These are phyloP conservation scores for Lactarius sanguifluus DNA, from an alignment of 768 basidiomycete species.

Conservation along the genomic window DNA sequence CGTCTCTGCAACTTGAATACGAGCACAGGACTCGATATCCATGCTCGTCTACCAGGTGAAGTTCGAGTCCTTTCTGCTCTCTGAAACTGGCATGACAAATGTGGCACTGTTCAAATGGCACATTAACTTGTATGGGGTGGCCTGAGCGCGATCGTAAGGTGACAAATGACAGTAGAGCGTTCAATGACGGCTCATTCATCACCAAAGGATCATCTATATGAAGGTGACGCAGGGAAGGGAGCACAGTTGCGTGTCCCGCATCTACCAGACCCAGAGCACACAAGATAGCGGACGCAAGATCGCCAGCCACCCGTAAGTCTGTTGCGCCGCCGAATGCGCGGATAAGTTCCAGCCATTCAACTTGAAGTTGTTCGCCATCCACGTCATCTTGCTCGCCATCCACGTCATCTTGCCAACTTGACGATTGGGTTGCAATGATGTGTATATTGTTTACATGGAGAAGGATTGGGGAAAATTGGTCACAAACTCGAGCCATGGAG, in stretches of 20 bases:
- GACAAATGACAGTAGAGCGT: not conserved
- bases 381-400: not conserved
- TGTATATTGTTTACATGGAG: not conserved
- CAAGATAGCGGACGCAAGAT: not conserved
- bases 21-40: no score
- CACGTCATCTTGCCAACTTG: not conserved
- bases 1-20: no score
- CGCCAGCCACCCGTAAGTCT: not conserved
- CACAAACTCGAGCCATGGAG: not conserved
- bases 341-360: not conserved
- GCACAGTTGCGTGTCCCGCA: not conserved
- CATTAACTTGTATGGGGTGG: not conserved
- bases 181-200: not conserved
- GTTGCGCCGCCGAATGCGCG: not conserved
- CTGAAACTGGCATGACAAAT: no score
- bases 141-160: not conserved
- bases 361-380: not conserved
- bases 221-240: not conserved
- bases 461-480: not conserved
- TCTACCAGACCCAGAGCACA: slow-evolving; percentile 17
- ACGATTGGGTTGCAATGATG: not conserved
- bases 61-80: no score
- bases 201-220: not conserved
- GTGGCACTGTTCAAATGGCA: no score
- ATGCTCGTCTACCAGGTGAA: no score